Base-by-base conservation (phyloP, 108 stramenopile species). In the Cyclotella kingstonii region DNA sequence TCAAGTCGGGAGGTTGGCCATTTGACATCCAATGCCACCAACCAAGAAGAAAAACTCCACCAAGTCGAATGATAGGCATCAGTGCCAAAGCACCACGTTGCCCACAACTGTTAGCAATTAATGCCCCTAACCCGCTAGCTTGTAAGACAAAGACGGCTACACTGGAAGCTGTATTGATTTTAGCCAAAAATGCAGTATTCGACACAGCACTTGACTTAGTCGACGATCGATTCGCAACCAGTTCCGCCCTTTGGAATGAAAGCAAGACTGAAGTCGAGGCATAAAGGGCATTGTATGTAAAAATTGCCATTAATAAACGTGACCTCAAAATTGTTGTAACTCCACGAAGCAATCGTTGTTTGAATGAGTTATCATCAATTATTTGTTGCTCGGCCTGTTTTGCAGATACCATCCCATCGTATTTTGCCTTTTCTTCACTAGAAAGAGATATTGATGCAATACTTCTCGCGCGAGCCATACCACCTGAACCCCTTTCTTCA, bases 201-300 rank as follows among this genome's bases (percentile, higher is more conserved):
- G 81, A 84, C 5, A 79, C 79, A 0, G 82, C 76, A 29, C 58
- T 76, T 18, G 69, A 19, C 19, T 61, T 68, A 53, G 55, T 76
- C 21, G 77, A 74, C 12, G 73, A 74, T 50, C 80, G 53, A 69
- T 87, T 87, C 29, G 81, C 87, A 26, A 94, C 89, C 26, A 94
- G 70, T 52, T 78, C 88, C 15, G 93, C 93, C 31, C 93, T 68
- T 77, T 91, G 88, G 57, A 94, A 94, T 42, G 86, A 88, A 6
- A 94, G 75, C 44, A 94, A 58, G 26, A 85, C 84, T 3, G 78
- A 85, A 12, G 90, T 88, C 17, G 84, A 81, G 36, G 93, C 86
- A 61, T 78, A 91, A 10, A 94, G 76, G 5, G 93, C 93, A 78
- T 94, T 94, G 78, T 94, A 94, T 25, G 90, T 94, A 56, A 94